Base-by-base conservation (phyloP, 73 alveolate genomes). In the Paramecium sonneborni region DNA sequence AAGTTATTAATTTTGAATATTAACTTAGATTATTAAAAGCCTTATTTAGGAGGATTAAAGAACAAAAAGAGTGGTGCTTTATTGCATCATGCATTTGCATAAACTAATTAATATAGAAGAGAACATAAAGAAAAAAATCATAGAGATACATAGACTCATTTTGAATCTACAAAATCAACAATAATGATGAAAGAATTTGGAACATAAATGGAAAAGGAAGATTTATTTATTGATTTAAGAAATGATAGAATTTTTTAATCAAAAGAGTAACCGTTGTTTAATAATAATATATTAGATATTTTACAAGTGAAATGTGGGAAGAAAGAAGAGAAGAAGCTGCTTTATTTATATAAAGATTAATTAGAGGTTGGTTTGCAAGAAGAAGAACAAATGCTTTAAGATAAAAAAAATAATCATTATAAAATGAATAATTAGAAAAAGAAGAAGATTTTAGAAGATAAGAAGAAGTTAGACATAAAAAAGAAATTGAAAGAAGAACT, bases 401-500 rank as follows among this genome's bases (percentile, higher is more conserved):
- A 93, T 67, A 93, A 41, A 94, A 93, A 43, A 93, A 98, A 55
- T 98, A 96, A 76, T 99, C 96, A 93, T 96, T 95, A 79, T 97
- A 96, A 85, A 94, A 92, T 93, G 97, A 96, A 57, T 90, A 94
- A 46, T 92, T 97, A 41, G 95, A 94, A 57, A 95, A 94, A 70
- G 97, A 98, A 94, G 99, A 98, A 86, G 99, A 97, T 76, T 92
- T 95, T 74, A 95, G 99, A 84, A 94, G 95, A 84, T 92, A 98
- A 95, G 99, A 97, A 62, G 99, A 99, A 79, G 95, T 93, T 41
- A 97, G 96, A 82, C 99, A 98, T 95, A 97, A 98, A 85, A 96
- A 96, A 76, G 99, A 99, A 94, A 98, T 99, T 6, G 99, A 98
- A 96, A 89, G 99, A 44, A 93, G 99, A 79, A 97, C 98, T 97